Evolutionary conservation across 352 stramenopile species (phyloP).

Genomic region (Phytophthora boehmeriae): DNA sequence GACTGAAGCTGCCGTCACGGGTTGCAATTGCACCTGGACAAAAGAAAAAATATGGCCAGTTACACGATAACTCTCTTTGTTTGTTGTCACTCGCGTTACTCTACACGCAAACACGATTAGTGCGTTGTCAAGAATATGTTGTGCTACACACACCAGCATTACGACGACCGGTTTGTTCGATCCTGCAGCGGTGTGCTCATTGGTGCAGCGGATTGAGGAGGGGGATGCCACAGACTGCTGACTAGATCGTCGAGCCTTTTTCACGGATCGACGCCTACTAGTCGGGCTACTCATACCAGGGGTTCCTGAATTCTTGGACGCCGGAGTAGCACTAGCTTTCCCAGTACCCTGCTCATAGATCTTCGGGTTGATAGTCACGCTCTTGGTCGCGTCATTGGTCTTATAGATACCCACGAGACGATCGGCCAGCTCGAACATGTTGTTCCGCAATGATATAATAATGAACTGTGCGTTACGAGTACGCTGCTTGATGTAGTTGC

Average conservation of each 20-base stretch:
- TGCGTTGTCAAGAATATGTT: not conserved
- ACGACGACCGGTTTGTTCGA: conserved; percentile 46
- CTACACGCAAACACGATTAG: not conserved
- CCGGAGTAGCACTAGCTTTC: conserved; percentile 20
- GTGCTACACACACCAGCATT: not conserved
- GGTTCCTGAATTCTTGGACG: conserved; percentile 27
- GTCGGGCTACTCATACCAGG: conserved; percentile 29
- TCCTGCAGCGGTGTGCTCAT: conserved; percentile 42
- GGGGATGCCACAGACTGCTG: conserved; percentile 32
- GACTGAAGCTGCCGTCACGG: conserved; percentile 11
- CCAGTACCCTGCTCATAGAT: conserved; percentile 64
- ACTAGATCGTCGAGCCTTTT: conserved; percentile 42
- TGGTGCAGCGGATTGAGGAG: conserved; percentile 16
- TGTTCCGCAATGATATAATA: conserved; percentile 99
- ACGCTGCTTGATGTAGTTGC: conserved; percentile 99
- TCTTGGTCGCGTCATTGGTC: conserved; percentile 99
- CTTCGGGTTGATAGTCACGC: conserved; percentile 98
- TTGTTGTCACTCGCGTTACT: not conserved
- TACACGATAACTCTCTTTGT: not conserved
- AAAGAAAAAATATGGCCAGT: not conserved
- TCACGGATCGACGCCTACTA: conserved; percentile 26
- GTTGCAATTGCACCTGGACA: too few species aligned
- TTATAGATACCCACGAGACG: conserved; percentile 99
- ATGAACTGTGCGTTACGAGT: conserved; percentile 99
- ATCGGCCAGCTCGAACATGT: conserved; percentile 99